phyloP scores from a whole-genome alignment of 1,139 yeast species.

The Pichiaceae sp. region DNA sequence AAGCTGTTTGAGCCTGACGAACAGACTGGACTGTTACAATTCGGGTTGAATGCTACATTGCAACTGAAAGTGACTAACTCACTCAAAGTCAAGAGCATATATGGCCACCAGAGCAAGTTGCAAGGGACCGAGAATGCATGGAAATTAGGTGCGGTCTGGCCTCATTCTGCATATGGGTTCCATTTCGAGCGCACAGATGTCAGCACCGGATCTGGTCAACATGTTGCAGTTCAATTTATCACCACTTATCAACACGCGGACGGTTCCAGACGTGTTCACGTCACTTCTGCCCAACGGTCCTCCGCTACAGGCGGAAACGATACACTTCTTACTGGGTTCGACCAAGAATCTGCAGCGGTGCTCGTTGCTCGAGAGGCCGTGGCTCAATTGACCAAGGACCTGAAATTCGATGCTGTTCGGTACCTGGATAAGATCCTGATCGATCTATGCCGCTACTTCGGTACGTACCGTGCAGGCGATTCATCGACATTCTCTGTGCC shows the following conservation, averaged over 20 bases:
- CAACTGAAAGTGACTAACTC: slow-evolving; percentile 44
- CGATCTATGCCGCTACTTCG: slow-evolving; percentile 74
- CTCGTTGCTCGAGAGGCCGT: slow-evolving; percentile 48
- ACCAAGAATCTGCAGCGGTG: slow-evolving; percentile 49
- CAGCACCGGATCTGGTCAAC: slow-evolving; percentile 11
- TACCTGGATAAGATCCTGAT: slow-evolving; percentile 78
- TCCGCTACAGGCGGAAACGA: slow-evolving; percentile 19
- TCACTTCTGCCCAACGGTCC: slow-evolving; percentile 30
- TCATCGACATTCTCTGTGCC: slow-evolving; percentile 68
- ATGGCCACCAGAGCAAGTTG: slow-evolving; percentile 46
- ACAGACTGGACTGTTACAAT: slow-evolving; percentile 28
- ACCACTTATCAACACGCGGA: slow-evolving; percentile 64
- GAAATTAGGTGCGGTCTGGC: slow-evolving; percentile 48
- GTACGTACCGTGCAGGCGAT: slow-evolving; percentile 67
- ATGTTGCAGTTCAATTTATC: slow-evolving; percentile 54
- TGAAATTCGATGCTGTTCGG: slow-evolving; percentile 69
- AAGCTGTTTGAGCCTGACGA: slow-evolving; percentile 38
- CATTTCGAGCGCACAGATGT: slow-evolving; percentile 47
- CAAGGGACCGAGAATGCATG: slow-evolving; percentile 32
- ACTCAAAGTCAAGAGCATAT: slow-evolving; percentile 45
- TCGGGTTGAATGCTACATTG: slow-evolving; percentile 51
- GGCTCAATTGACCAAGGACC: slow-evolving; percentile 25
- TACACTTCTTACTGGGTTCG: slow-evolving; percentile 19
- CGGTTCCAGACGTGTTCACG: slow-evolving; percentile 42
- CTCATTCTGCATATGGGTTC: slow-evolving; percentile 51